Percentiles rank a stretch among this genome's conserved stretches.
These are phyloP conservation scores for Ceratobasidium sp. DNA, from an alignment of 1,284 basidiomycete species.

Conservation along the genomic window DNA sequence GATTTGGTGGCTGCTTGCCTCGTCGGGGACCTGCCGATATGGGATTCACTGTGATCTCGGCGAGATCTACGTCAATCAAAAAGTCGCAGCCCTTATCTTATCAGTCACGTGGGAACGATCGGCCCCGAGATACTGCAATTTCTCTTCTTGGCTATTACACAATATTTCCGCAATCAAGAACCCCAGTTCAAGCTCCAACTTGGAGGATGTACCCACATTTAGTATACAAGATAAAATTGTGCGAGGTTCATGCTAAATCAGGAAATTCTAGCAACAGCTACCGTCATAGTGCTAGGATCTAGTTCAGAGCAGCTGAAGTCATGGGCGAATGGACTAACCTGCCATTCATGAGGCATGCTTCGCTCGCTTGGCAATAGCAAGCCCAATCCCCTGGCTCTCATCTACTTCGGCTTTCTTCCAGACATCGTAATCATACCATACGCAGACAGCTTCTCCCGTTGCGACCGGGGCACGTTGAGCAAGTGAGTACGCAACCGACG, in stretches of 20 bases:
- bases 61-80: slow-evolving; percentile 35
- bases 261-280: no score
- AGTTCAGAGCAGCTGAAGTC: no score
- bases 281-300: no score
- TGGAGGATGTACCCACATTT: no score
- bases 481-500: slow-evolving; percentile 40
- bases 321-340: no score
- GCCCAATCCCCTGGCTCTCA: slow-evolving; percentile 15
- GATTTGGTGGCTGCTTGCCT: slow-evolving; percentile 4
- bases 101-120: slow-evolving; percentile 32
- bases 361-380: slow-evolving; percentile 23
- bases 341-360: no score
- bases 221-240: no score
- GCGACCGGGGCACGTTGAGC: slow-evolving; percentile 41
- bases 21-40: background rate
- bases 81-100: slow-evolving; percentile 35
- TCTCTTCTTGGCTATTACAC: no score
- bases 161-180: no score
- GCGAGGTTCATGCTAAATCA: no score
- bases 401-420: slow-evolving; percentile 42
- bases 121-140: no score
- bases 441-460: slow-evolving; percentile 43
- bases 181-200: no score
- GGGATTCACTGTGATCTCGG: slow-evolving; percentile 17
- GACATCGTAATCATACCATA: slow-evolving; percentile 45